Conservation (phyloP, 2,329 filamentous ascomycete species). For the Ciborinia camelliae region DNA sequence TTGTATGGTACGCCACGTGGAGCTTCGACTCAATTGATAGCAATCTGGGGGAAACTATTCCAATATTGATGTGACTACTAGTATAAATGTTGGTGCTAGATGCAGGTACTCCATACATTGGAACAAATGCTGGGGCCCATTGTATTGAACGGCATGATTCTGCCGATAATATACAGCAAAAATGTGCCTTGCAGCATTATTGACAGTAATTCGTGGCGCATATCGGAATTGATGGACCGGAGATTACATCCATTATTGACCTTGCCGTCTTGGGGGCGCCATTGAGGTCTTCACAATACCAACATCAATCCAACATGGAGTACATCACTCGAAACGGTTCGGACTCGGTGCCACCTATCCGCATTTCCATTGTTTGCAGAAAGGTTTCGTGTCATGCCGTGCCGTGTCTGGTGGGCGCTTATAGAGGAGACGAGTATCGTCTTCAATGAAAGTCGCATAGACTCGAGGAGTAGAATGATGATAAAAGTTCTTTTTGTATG, state of each 20-base stretch:
- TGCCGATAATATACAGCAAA: not conserved
- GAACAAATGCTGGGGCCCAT: not conserved
- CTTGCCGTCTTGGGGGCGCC: not conserved
- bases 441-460: not conserved
- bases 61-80: not conserved
- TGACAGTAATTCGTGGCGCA: not conserved
- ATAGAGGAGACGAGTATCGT: no score
- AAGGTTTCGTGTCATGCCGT: not conserved
- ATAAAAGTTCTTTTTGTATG: not conserved
- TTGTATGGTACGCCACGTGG: not conserved
- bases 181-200: slow-evolving; percentile 7
- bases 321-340: not conserved
- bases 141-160: not conserved
- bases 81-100: not conserved
- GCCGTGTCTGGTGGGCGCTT: no score
- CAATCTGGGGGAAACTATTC: not conserved
- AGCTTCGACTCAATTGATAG: not conserved
- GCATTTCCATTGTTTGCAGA: not conserved
- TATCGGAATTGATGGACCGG: not conserved
- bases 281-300: not conserved
- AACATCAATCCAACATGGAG: not conserved
- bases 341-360: not conserved
- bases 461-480: not conserved
- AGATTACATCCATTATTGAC: not conserved
- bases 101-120: not conserved